phyloP scores from a whole-genome alignment of 78 protist species.

The Dictyostelium capitatum region DNA sequence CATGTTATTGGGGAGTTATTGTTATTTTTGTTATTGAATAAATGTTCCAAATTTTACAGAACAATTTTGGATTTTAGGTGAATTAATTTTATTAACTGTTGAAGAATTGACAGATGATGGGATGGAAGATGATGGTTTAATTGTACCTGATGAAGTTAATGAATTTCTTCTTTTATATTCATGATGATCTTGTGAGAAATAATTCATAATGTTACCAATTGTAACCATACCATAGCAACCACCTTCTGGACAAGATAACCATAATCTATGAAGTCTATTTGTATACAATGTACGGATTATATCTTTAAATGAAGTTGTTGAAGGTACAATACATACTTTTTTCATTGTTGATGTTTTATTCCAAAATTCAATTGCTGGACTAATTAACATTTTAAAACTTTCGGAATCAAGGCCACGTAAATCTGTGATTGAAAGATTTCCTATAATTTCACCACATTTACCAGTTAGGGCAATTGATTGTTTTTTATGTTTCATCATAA shows the following conservation, averaged over 20 bases:
- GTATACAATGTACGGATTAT: background rate
- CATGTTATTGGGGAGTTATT: too few relatives aligned
- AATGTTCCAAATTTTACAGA: too few relatives aligned
- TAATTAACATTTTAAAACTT: background rate
- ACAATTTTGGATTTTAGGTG: too few relatives aligned
- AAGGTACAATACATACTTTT: background rate
- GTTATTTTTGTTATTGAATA: too few relatives aligned
- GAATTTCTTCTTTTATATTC: background rate
- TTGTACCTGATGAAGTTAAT: constrained; percentile 1
- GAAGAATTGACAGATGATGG: too few relatives aligned
- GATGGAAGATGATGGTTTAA: background rate
- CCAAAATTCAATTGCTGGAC: constrained; percentile 20
- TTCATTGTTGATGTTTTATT: background rate
- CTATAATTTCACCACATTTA: constrained; percentile 26
- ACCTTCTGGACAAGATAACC: constrained; percentile 1
- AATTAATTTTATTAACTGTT: too few relatives aligned
- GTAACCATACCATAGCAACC: constrained; percentile 41
- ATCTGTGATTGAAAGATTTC: constrained; percentile 29
- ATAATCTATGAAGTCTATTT: constrained; percentile 35
- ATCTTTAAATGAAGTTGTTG: constrained; percentile 6
- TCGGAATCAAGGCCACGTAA: constrained; percentile 26
- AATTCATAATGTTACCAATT: constrained; percentile 36
- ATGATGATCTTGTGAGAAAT: constrained; percentile 8
- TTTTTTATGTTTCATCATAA: constrained; percentile 24
- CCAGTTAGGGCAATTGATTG: constrained; percentile 17